Conservation (phyloP, 176 grass and related monocot genomes). For the Carex cristatella region DNA sequence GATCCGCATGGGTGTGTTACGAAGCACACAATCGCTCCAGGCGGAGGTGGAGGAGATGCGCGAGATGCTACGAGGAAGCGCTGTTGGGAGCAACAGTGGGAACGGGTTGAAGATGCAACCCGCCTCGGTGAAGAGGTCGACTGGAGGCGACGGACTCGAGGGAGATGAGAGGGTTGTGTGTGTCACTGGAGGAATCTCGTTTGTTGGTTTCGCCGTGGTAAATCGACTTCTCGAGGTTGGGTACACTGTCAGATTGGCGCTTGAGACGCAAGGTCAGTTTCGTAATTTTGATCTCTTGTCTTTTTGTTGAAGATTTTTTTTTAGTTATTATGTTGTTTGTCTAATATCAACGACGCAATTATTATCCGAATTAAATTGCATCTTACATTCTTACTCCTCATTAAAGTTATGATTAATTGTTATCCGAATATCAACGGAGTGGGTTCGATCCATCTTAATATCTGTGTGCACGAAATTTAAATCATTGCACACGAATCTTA, state of each 20-base stretch:
- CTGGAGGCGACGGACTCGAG: conserved; percentile 20
- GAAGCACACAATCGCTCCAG: conserved; percentile 78
- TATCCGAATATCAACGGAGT: not conserved
- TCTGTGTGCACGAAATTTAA: too few species aligned
- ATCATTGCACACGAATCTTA: too few species aligned
- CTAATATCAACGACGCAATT: not conserved
- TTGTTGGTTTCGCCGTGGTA: conserved; percentile 81
- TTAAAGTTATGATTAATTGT: not conserved
- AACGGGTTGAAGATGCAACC: conserved; percentile 36
- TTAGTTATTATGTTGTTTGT: not conserved
- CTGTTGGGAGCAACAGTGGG: not conserved
- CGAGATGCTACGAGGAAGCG: conserved; percentile 29
- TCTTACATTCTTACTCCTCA: not conserved
- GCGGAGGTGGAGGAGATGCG: conserved; percentile 91
- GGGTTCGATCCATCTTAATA: too few species aligned
- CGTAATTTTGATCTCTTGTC: not conserved
- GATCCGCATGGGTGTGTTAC: conserved; percentile 58
- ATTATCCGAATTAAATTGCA: not conserved
- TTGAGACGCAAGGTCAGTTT: conserved; percentile 79
- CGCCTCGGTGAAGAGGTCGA: conserved; percentile 30
- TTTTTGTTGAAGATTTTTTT: not conserved
- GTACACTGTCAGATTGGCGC: conserved; percentile 86
- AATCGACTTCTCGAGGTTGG: conserved; percentile 68
- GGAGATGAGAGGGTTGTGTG: conserved; percentile 49
- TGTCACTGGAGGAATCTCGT: conserved; percentile 82